Evolutionary conservation across 352 stramenopile species (phyloP).

Genomic region (Bremia lactucae): DNA sequence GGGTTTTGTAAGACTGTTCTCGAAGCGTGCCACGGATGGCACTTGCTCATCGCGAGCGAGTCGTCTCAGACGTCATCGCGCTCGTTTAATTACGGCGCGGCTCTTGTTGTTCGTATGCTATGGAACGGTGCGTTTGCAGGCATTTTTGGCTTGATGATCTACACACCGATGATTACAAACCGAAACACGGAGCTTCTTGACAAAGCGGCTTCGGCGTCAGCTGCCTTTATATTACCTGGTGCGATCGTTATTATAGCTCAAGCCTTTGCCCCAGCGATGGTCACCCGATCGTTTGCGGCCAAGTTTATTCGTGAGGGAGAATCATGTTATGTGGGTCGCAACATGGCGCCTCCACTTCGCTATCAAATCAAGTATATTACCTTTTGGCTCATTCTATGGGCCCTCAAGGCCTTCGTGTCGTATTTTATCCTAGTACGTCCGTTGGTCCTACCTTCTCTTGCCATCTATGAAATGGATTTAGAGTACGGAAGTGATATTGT

Average conservation of each 20-base stretch:
- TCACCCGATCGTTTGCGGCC: constrained; percentile 41
- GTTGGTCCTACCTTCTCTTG: constrained; percentile 52
- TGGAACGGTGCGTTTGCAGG: constrained; percentile 53
- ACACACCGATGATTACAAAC: constrained; percentile 25
- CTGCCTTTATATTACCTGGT: constrained; percentile 35
- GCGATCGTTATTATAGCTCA: constrained; percentile 32
- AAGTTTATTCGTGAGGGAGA: constrained; percentile 70
- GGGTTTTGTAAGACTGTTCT: constrained; percentile 47
- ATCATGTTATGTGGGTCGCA: constrained; percentile 49
- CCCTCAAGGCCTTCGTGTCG: constrained; percentile 47
- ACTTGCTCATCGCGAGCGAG: constrained; percentile 38
- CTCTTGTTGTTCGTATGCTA: constrained; percentile 46
- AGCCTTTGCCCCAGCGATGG: constrained; percentile 31
- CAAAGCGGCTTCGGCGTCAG: constrained; percentile 17
- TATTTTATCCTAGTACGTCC: constrained; percentile 63
- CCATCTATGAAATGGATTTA: constrained; percentile 59
- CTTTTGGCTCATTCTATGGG: constrained; percentile 53
- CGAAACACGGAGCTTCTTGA: constrained; percentile 36
- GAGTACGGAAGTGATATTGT: constrained; percentile 47
- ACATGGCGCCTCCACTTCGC: constrained; percentile 50
- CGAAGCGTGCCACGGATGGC: constrained; percentile 49
- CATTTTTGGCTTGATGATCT: constrained; percentile 57
- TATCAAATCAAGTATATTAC: constrained; percentile 58
- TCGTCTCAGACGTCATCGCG: constrained; percentile 31
- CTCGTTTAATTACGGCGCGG: constrained; percentile 48